A percentile compares a stretch with the other conserved stretches of the same genome.
Evolutionary conservation across 2,329 filamentous ascomycete species (phyloP).

Genomic region (Penicillium rolfsii): DNA sequence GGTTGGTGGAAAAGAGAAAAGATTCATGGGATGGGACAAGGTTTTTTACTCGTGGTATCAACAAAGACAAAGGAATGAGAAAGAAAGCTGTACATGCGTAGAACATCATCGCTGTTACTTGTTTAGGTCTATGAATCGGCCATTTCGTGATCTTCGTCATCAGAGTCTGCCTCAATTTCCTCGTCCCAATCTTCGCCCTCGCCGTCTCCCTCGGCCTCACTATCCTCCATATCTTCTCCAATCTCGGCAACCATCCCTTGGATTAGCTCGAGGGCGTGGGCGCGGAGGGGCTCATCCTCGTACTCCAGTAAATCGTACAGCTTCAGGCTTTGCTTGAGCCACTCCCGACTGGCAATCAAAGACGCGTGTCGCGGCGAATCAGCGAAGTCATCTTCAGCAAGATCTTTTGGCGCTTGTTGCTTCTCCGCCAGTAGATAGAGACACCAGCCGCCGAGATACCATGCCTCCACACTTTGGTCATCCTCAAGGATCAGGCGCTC

Average conservation of each 20-base stretch:
- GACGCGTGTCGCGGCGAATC: constrained; percentile 62
- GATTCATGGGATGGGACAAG: neutral
- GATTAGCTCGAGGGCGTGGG: constrained; percentile 50
- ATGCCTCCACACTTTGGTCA: constrained; percentile 90
- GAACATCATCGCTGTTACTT: constrained; percentile 24
- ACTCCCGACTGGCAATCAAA: constrained; percentile 76
- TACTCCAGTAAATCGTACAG: constrained; percentile 81
- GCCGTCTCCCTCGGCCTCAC: constrained; percentile 55
- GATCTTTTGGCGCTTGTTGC: constrained; percentile 45
- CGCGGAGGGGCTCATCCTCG: constrained; percentile 55
- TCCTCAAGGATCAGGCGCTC: constrained; percentile 85
- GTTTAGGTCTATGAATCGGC: constrained; percentile 44
- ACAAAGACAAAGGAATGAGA: constrained; percentile 23
- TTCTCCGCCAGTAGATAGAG: constrained; percentile 68
- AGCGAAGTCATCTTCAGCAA: constrained; percentile 38
- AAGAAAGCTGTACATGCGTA: constrained; percentile 30
- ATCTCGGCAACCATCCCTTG: constrained; percentile 65
- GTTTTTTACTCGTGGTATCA: constrained; percentile 38
- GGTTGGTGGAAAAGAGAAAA: constrained; percentile 4
- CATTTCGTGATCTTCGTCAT: constrained; percentile 59
- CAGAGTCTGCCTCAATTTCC: constrained; percentile 59
- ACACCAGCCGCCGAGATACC: constrained; percentile 97
- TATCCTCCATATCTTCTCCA: constrained; percentile 62
- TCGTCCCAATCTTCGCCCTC: constrained; percentile 57
- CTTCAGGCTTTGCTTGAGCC: constrained; percentile 78